phyloP scores from a whole-genome alignment of 305 asterid species.

The Lippia alba region DNA sequence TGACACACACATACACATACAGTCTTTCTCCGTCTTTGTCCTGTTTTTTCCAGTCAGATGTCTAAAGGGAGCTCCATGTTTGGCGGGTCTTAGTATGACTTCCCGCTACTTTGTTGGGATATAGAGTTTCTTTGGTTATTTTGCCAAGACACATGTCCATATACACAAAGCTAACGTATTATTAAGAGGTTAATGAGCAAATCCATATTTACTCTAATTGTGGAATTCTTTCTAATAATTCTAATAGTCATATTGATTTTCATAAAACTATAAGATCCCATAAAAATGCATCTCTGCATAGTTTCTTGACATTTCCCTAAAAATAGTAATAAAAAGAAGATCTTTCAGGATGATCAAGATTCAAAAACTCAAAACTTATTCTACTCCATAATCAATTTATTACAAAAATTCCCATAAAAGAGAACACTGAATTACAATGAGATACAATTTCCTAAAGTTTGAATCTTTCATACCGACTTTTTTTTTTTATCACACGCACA shows the following conservation, averaged over 20 bases:
- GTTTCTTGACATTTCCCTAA: too few relatives aligned
- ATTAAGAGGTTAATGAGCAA: constrained; percentile 26
- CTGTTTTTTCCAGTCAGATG: constrained; percentile 36
- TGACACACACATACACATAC: constrained; percentile 15
- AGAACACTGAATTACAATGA: too few relatives aligned
- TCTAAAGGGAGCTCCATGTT: constrained; percentile 63
- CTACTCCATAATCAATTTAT: not conserved
- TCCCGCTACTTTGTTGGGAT: constrained; percentile 32
- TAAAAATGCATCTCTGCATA: not conserved
- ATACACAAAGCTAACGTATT: constrained; percentile 27
- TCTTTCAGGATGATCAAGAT: too few relatives aligned
- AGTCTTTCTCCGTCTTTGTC: constrained; percentile 8
- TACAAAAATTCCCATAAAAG: not conserved
- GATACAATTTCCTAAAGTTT: too few relatives aligned
- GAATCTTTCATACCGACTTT: too few relatives aligned
- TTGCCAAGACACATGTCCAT: constrained; percentile 41
- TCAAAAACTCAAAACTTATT: not conserved
- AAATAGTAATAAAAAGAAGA: too few relatives aligned
- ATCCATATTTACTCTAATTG: not conserved
- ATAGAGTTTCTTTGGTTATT: constrained; percentile 33
- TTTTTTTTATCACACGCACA: too few relatives aligned
- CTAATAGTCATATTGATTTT: not conserved
- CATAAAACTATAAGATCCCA: too few relatives aligned
- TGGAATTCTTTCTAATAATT: not conserved
- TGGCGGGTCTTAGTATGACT: constrained; percentile 53